These are phyloP conservation scores for Ashbya aceris DNA, from an alignment of 1,139 yeast genomes.

Conservation along the genomic window DNA sequence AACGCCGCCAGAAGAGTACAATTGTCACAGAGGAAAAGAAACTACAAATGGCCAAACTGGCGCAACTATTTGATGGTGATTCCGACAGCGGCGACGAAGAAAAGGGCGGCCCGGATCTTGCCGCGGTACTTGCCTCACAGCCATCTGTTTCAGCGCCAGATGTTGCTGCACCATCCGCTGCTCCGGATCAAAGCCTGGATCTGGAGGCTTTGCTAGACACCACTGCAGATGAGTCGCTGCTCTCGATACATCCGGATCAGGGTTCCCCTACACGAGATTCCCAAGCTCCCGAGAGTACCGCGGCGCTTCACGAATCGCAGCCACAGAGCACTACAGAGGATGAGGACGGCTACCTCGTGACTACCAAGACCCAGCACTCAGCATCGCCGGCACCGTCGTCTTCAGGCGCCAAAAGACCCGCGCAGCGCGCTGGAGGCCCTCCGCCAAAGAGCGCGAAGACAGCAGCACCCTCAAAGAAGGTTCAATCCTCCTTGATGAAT, in stretches of 20 bases:
- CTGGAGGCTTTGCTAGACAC: constrained; percentile 27
- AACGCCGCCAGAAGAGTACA: constrained; percentile 15
- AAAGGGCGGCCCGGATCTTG: constrained; percentile 3
- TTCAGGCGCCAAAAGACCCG: constrained; percentile 7
- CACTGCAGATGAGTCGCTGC: constrained; percentile 26
- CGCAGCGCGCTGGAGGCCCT: constrained; percentile 6
- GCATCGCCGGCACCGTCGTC: constrained; percentile 7
- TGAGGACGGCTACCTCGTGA: constrained; percentile 29
- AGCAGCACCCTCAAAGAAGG: constrained; percentile 12
- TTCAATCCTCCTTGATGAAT: constrained; percentile 25
- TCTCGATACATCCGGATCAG: constrained; percentile 11
- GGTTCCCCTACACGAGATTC: not conserved
- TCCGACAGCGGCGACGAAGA: constrained; percentile 17
- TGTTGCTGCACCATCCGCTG: not conserved
- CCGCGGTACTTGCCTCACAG: no score
- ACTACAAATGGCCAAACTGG: constrained; percentile 24
- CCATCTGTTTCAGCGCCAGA: no score
- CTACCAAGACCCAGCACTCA: constrained; percentile 12
- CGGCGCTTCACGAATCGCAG: constrained; percentile 5
- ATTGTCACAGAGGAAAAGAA: constrained; percentile 18
- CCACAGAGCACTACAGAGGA: constrained; percentile 18
- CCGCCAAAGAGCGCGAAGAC: constrained; percentile 9
- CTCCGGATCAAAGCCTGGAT: constrained; percentile 7
- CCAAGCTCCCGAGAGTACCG: not conserved
- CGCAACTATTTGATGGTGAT: constrained; percentile 26